Percentiles rank a stretch among this genome's conserved stretches.
phyloP scores from a whole-genome alignment of 768 basidiomycete genomes.

The Scleroderma citrinum region DNA sequence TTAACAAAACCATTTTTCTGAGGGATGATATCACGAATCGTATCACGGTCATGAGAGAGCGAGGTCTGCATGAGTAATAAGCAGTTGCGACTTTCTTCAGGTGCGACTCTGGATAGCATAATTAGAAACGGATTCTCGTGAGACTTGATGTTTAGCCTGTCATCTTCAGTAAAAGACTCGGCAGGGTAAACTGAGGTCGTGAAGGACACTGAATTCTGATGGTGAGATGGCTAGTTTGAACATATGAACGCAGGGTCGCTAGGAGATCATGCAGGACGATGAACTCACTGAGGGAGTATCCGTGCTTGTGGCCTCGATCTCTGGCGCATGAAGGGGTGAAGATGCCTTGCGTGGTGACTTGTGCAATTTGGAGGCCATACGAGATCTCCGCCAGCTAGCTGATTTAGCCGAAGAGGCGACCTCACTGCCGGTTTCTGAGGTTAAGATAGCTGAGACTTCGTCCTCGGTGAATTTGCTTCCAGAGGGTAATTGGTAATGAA shows the following conservation, averaged over 20 bases:
- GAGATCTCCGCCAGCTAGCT: conserved; percentile 3
- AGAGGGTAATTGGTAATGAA: conserved; percentile 12
- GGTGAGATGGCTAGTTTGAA: conserved; percentile 1
- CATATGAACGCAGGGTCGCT: conserved; percentile 4
- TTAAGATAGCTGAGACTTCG: conserved; percentile 18
- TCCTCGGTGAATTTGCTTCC: conserved; percentile 27
- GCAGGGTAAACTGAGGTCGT: conserved; percentile 15
- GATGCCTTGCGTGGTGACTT: conserved; percentile 11
- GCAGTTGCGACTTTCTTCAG: conserved; percentile 18
- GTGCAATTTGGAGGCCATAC: conserved; percentile 12
- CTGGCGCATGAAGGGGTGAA: neutral
- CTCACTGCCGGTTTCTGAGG: conserved; percentile 22
- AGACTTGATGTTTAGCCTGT: conserved; percentile 20
- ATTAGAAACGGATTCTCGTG: conserved; percentile 15
- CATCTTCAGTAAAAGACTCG: conserved; percentile 27
- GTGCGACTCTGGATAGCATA: conserved; percentile 17
- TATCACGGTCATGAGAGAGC: conserved; percentile 12
- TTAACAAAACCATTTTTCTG: conserved; percentile 31
- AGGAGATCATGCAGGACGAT: neutral
- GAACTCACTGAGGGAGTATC: conserved; percentile 14
- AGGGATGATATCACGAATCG: conserved; percentile 25
- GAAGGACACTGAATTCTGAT: conserved; percentile 15
- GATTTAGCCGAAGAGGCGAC: conserved; percentile 4
- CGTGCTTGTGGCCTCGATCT: neutral
- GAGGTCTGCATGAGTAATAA: conserved; percentile 25